Base-by-base conservation (phyloP, 1,139 yeast species). In the Pichia sp. region DNA sequence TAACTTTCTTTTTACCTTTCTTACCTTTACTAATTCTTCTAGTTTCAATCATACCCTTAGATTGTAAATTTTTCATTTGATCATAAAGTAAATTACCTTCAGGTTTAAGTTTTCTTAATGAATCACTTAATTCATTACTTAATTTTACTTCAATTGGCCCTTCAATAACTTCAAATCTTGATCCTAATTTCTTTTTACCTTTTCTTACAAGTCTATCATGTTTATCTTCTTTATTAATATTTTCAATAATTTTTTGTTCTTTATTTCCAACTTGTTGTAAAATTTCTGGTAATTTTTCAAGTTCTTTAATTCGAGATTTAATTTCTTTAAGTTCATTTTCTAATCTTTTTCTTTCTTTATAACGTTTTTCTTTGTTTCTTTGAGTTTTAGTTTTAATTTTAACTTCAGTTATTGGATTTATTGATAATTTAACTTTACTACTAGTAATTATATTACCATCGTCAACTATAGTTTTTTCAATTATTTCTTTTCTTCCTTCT, bases 81-180 rank as follows among this genome's bases (percentile, higher is more conserved):
- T 90, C 97, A 55, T 83, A 80, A 41, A 87, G 71, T 49, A 87
- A 68, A 60, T 84, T 87, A 24, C 98, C 98, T 68, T 94, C 98
- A 0, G 97, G 95, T 61, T 78, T 85, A 60, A 92, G 70, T 54
- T 82, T 77, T 63, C 96, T 78, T 60, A 94, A 71, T 28, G 95
- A 86, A 55, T 86, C 94, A 29, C 85, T 79, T 52, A 94, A 73
- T 65, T 92, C 98, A 60, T 87, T 92, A 20, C 95, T 80, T 45
- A 94, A 74, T 65, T 92, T 92, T 36, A 92, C 83, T 59, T 92
- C 97, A 46, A 92, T 64, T 30, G 85, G 82, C 35, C 75, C 75
- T 45, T 80, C 82, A 48, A 78, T 65, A 26, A 78, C 70, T 36
- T 73, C 70, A 60, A 83, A 78, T 58, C 79, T 84, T 43, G 71